These are phyloP conservation scores for Apiospora phragmitis DNA, from an alignment of 2,329 filamentous ascomycete species.

Conservation along the genomic window DNA sequence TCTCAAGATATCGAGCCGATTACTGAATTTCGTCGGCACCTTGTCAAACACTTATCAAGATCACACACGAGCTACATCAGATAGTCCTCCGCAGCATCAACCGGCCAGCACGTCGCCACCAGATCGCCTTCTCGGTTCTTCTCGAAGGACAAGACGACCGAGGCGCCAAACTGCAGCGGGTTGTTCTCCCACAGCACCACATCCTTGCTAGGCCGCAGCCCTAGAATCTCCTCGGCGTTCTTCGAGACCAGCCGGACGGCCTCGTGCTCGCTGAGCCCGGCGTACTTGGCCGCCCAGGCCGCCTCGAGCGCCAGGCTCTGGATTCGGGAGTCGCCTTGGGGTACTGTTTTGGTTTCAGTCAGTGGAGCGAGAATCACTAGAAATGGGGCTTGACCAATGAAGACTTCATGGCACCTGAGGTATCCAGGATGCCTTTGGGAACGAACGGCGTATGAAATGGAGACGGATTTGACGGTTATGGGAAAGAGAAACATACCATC, in stretches of 20 bases:
- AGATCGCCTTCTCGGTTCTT: conserved; percentile 29
- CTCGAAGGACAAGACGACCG: conserved; percentile 38
- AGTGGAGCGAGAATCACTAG: neutral
- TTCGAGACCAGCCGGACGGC: conserved; percentile 38
- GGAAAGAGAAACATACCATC: conserved; percentile 20
- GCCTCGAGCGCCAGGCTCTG: conserved; percentile 41
- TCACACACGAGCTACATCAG: neutral
- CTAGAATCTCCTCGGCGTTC: conserved; percentile 43
- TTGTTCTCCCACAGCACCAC: conserved; percentile 45
- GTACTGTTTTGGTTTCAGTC: conserved; percentile 16
- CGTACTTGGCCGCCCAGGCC: conserved; percentile 41
- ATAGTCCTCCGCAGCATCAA: conserved; percentile 16
- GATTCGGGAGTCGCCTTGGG: conserved; percentile 36
- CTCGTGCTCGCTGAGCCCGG: conserved; percentile 33
- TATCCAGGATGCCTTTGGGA: neutral
- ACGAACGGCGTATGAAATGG: neutral
- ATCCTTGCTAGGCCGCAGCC: conserved; percentile 36
- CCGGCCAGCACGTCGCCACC: conserved; percentile 36
- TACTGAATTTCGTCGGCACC: neutral
- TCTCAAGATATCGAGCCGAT: neutral
- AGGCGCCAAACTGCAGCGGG: conserved; percentile 41
- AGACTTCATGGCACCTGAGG: neutral
- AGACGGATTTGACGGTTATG: neutral
- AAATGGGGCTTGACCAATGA: no score
- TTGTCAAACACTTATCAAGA: neutral